These are phyloP conservation scores for Voacanga thouarsii DNA, from an alignment of 257 asterid genomes.

Conservation along the genomic window DNA sequence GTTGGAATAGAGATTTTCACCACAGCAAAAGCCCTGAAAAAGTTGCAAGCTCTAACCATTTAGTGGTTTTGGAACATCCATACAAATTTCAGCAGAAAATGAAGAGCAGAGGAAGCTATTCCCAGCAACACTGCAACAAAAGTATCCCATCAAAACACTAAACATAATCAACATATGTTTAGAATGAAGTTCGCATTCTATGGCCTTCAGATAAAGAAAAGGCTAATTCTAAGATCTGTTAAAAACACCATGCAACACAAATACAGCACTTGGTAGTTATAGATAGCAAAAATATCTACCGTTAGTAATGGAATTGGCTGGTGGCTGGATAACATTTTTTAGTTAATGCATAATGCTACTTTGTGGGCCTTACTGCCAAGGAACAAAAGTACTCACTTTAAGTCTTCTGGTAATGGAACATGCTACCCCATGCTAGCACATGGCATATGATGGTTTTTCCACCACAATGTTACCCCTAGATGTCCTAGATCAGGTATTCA, in stretches of 20 bases:
- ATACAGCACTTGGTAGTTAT: not conserved
- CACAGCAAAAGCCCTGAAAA: not conserved
- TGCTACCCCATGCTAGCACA: too few relatives aligned
- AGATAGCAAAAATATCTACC: not conserved
- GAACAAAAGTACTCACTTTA: too few relatives aligned
- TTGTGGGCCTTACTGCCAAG: not conserved
- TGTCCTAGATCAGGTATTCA: not conserved
- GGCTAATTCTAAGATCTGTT: not conserved
- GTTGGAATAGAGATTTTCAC: not conserved
- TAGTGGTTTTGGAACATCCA: constrained; percentile 45
- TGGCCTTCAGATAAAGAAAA: not conserved
- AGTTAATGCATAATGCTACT: too few relatives aligned
- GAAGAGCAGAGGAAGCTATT: constrained; percentile 73
- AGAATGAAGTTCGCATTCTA: not conserved
- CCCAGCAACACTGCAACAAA: constrained; percentile 73
- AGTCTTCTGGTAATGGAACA: too few relatives aligned
- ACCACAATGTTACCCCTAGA: not conserved
- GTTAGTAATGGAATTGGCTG: not conserved
- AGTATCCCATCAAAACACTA: constrained; percentile 10
- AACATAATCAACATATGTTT: not conserved
- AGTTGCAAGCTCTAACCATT: constrained; percentile 46
- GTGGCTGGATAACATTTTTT: not conserved
- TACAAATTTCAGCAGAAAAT: constrained; percentile 51
- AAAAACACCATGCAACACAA: not conserved
- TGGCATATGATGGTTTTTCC: too few relatives aligned